Percentiles rank a stretch among this genome's conserved stretches.
These are phyloP conservation scores for Eimeria necatrix DNA, from an alignment of 169 alveolate species.

Conservation along the genomic window DNA sequence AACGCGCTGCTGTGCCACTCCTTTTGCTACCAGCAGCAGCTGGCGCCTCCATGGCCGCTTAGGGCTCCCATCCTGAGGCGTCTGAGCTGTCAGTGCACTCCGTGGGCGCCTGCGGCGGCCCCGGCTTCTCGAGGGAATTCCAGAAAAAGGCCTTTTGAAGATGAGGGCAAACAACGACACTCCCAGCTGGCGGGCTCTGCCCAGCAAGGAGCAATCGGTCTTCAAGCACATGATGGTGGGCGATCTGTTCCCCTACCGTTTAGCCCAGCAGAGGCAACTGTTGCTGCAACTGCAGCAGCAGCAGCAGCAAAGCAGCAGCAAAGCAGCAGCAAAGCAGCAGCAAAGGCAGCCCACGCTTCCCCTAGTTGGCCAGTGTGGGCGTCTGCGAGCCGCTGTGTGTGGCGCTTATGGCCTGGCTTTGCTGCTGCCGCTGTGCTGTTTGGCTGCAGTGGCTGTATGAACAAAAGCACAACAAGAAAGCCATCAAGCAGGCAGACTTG, in stretches of 20 bases:
- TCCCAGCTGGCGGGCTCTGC: slow-evolving; percentile 64
- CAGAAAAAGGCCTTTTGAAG: background rate
- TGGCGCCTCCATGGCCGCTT: slow-evolving; percentile 21
- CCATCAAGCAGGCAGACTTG: slow-evolving; percentile 82
- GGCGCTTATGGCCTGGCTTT: too few relatives aligned
- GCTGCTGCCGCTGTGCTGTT: background rate
- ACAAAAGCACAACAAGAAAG: slow-evolving; percentile 83
- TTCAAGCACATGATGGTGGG: slow-evolving; percentile 76
- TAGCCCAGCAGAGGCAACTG: too few relatives aligned
- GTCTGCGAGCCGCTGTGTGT: background rate
- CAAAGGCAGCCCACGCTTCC: too few relatives aligned
- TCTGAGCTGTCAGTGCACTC: background rate
- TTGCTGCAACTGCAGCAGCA: too few relatives aligned
- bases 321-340: too few relatives aligned
- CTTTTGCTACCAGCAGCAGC: background rate
- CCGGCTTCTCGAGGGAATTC: too few relatives aligned
- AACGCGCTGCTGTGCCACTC: background rate
- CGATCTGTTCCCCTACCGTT: too few relatives aligned
- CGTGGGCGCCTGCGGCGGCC: background rate
- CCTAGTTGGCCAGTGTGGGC: too few relatives aligned
- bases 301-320: too few relatives aligned
- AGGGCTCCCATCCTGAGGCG: background rate
- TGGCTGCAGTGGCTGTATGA: slow-evolving; percentile 78
- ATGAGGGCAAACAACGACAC: slow-evolving; percentile 6
- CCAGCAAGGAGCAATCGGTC: slow-evolving; percentile 71